Base-by-base conservation (phyloP, 805 yeast species). In the Clavispora phyllophila region DNA sequence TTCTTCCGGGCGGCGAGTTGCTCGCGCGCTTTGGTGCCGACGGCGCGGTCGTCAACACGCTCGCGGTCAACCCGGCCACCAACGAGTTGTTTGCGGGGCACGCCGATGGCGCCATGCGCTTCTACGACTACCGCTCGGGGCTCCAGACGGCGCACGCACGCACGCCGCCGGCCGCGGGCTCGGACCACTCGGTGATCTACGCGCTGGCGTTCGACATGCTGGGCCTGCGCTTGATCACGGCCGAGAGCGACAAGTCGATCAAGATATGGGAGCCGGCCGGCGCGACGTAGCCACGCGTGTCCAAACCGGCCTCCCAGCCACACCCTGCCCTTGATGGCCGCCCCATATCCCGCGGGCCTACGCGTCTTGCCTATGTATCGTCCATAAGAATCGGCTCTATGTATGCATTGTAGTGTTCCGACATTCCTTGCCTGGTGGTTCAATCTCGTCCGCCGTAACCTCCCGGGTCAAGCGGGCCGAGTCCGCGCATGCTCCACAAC, bases 171-270 rank as follows among this genome's bases (percentile, higher is more conserved):
- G 65, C 82, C 13, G 85, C 90, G 0, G 96, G 96, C 0, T 79
- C 93, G 0, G 54, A 77, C 14, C 81, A 75, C 6, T 72, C 87
- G 39, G 84, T 95, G 8, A 78, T 91, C 5, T 70, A 82, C 49
- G 73, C 88, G 9, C 77, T 89, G 31, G 58, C 79, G 2, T 88
- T 88, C 60, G 97, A 93, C 60, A 67, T 72, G 58, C 81, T 88
- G 45, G 96, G 97, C 0, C 63, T 81, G 52, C 74, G 96, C 37
- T 64, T 93, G 44, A 74, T 93, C 17, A 87, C 96, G 1, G 88
- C 96, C 38, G 95, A 87, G 54, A 81, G 87, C n/a, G 98, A 91
- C 62, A 90, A 90, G 58, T 81, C 86, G 58, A 78, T 87, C 31
- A 86, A 84, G 58, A 68, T 87, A 1, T 87, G 93, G 91, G 74